These are phyloP conservation scores for Sporothrix schenckii DNA, from an alignment of 2,329 filamentous ascomycete species.

Conservation along the genomic window DNA sequence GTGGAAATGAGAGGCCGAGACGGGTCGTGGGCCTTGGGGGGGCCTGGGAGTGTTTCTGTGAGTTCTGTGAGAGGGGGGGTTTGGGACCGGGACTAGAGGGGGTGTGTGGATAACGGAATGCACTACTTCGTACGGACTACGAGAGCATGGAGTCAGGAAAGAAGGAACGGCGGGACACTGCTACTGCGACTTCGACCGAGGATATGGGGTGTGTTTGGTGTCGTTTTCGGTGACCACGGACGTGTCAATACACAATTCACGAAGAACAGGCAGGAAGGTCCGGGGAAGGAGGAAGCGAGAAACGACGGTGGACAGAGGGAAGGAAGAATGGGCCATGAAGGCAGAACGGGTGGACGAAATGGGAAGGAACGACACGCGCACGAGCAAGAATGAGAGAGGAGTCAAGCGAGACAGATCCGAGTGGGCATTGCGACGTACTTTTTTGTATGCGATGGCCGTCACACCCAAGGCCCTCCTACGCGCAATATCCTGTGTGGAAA, in stretches of 20 bases:
- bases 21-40: constrained; percentile 30
- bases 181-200: background rate
- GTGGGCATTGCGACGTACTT: background rate
- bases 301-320: background rate
- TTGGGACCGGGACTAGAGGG: constrained; percentile 26
- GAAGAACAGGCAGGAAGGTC: background rate
- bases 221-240: background rate
- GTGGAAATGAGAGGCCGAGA: constrained; percentile 35
- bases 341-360: background rate
- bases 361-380: constrained; percentile 13
- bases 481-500: background rate
- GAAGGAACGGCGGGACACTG: background rate
- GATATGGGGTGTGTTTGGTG: background rate
- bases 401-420: constrained; percentile 16
- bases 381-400: constrained; percentile 16
- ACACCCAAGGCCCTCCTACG: constrained; percentile 7
- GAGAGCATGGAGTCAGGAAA: constrained; percentile 1
- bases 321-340: background rate
- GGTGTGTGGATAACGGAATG: constrained; percentile 14
- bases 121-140: background rate
- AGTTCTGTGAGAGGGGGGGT: constrained; percentile 16
- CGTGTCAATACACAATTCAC: background rate
- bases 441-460: constrained; percentile 13
- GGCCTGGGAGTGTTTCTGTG: constrained; percentile 12
- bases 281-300: background rate